phyloP scores from a whole-genome alignment of 129 eudicot species.

The Chrysanthemum makinoi region DNA sequence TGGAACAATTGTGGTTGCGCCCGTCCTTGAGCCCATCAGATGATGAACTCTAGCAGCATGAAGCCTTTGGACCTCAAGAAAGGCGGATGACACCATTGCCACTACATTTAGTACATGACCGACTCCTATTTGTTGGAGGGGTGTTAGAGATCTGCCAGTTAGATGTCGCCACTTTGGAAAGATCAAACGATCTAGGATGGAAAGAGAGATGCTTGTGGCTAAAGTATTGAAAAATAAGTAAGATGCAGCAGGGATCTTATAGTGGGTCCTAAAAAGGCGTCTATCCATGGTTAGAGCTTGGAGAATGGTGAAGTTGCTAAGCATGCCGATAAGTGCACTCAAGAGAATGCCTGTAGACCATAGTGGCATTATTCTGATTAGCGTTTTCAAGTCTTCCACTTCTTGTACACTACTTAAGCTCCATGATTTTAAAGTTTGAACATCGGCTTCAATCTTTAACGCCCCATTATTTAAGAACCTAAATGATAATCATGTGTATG shows the following conservation, averaged over 20 bases:
- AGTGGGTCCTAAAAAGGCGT: conserved; percentile 33
- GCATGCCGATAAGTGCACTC: conserved; percentile 33
- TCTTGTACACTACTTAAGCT: conserved; percentile 60
- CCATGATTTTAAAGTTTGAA: conserved; percentile 43
- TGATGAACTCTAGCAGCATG: conserved; percentile 22
- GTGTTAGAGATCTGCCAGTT: conserved; percentile 25
- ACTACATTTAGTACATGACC: conserved; percentile 40
- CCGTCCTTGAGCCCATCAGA: background rate
- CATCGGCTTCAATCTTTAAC: conserved; percentile 31
- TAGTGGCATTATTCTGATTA: conserved; percentile 27
- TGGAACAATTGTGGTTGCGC: conserved; percentile 31
- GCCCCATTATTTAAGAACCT: conserved; percentile 64
- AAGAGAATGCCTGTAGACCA: conserved; percentile 45
- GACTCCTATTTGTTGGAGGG: conserved; percentile 39
- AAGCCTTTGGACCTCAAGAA: conserved; percentile 36
- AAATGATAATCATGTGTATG: background rate
- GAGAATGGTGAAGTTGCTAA: conserved; percentile 31
- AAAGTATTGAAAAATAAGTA: conserved; percentile 29
- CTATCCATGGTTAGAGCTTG: conserved; percentile 55
- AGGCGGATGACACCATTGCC: conserved; percentile 32
- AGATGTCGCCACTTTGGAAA: conserved; percentile 40
- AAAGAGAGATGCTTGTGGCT: conserved; percentile 29
- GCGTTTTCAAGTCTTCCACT: conserved; percentile 48
- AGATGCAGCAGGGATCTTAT: conserved; percentile 44
- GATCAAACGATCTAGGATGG: conserved; percentile 32